Percentiles rank a stretch among this genome's conserved stretches.
Evolutionary conservation across 1,139 yeast genomes (phyloP).

Genomic region (Debaryomyces coudertii): DNA sequence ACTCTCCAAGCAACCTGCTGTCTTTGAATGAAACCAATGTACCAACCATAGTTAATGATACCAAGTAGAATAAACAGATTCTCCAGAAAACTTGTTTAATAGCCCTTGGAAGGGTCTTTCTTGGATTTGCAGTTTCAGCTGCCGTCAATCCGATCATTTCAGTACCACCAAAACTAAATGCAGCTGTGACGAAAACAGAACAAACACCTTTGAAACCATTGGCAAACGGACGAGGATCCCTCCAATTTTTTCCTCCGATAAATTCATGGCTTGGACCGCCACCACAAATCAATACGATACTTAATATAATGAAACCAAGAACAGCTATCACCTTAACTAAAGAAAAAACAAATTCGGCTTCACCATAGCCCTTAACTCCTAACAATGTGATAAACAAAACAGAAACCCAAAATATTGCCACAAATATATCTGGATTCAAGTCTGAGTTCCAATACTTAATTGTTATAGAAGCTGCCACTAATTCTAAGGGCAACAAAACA

Average conservation of each 20-base stretch:
- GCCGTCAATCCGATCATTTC: constrained; percentile 47
- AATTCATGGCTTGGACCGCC: constrained; percentile 43
- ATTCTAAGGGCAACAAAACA: constrained; percentile 36
- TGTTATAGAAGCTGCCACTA: constrained; percentile 46
- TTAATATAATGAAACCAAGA: constrained; percentile 43
- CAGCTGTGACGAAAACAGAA: constrained; percentile 46
- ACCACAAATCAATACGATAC: constrained; percentile 46
- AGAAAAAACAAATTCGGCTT: constrained; percentile 46
- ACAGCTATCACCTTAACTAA: constrained; percentile 43
- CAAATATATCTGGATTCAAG: constrained; percentile 44
- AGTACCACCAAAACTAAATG: constrained; percentile 47
- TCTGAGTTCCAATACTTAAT: constrained; percentile 43
- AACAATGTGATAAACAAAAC: constrained; percentile 41
- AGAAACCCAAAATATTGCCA: constrained; percentile 39
- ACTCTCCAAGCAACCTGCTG: constrained; percentile 35
- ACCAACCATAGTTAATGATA: constrained; percentile 42
- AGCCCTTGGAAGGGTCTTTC: constrained; percentile 43
- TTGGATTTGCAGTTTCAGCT: constrained; percentile 45
- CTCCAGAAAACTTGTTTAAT: constrained; percentile 52
- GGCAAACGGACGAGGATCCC: constrained; percentile 45
- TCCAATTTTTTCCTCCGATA: constrained; percentile 45
- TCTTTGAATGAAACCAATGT: constrained; percentile 41
- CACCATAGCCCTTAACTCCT: constrained; percentile 49
- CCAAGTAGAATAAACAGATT: constrained; percentile 44
- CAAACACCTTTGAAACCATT: constrained; percentile 48